Percentiles rank a stretch among this genome's conserved stretches.
phyloP scores from a whole-genome alignment of 495 filamentous ascomycete species.

The Neurospora sp. region DNA sequence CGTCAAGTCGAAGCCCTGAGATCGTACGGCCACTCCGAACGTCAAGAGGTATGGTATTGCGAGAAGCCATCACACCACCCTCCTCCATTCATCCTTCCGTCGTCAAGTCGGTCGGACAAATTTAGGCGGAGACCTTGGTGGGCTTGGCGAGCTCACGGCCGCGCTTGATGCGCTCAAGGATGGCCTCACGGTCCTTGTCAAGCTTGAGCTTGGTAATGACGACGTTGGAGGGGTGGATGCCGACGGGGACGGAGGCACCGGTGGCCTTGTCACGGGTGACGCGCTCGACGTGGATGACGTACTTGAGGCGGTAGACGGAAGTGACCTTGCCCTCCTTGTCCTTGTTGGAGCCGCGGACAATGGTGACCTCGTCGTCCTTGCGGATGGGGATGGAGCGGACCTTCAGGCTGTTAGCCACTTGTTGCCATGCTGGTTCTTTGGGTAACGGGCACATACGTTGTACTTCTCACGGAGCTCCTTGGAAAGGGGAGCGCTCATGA shows the following conservation, averaged over 20 bases:
- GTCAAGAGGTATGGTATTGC: not conserved
- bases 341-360: constrained; percentile 84
- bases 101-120: not conserved
- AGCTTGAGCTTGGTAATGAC: constrained; percentile 96
- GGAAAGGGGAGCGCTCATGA: constrained; percentile 89
- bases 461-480: constrained; percentile 96
- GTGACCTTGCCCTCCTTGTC: constrained; percentile 93
- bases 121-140: constrained; percentile 26
- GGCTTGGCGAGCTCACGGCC: constrained; percentile 60
- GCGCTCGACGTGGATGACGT: constrained; percentile 84
- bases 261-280: constrained; percentile 89
- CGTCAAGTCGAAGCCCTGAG: not conserved
- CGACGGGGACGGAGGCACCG: constrained; percentile 80
- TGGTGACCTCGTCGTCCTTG: constrained; percentile 91
- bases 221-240: constrained; percentile 85
- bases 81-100: not conserved
- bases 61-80: not conserved
- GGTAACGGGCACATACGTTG: constrained; percentile 38
- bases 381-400: constrained; percentile 95
- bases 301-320: constrained; percentile 96
- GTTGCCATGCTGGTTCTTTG: too few species aligned
- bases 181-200: constrained; percentile 94
- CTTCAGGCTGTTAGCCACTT: constrained; percentile 12
- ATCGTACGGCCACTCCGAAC: not conserved
- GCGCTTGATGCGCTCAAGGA: constrained; percentile 73